Evolutionary conservation across 1,139 yeast species (phyloP).

Genomic region (Yamadazyma oceani): DNA sequence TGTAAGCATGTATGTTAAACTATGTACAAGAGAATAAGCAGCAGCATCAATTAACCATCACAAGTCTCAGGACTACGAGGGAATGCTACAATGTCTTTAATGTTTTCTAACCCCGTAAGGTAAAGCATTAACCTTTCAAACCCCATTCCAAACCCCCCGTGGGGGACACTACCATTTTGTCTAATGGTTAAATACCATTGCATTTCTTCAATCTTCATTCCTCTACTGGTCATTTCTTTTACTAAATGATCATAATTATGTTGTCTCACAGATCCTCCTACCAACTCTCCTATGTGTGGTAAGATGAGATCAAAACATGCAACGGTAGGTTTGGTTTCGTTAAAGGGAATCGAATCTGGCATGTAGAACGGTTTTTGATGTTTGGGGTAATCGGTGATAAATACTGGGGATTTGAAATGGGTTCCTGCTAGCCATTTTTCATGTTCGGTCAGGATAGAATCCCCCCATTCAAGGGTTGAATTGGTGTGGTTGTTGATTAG

Average conservation of each 20-base stretch:
- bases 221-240: conserved; percentile 47
- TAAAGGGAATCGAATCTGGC: conserved; percentile 46
- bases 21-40: too few relatives aligned
- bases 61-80: conserved; percentile 51
- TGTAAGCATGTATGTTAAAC: too few relatives aligned
- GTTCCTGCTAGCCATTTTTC: conserved; percentile 86
- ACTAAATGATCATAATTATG: conserved; percentile 53
- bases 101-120: conserved; percentile 69
- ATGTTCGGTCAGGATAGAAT: conserved; percentile 75
- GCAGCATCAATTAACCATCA: conserved; percentile 1
- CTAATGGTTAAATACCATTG: conserved; percentile 82
- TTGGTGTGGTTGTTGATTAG: conserved; percentile 29
- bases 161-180: conserved; percentile 80
- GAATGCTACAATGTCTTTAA: conserved; percentile 85
- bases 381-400: conserved; percentile 85
- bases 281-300: conserved; percentile 94
- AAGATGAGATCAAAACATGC: conserved; percentile 87
- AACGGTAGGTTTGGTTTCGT: conserved; percentile 56
- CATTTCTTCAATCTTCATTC: conserved; percentile 59
- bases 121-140: conserved; percentile 82
- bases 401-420: conserved; percentile 72
- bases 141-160: conserved; percentile 98
- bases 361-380: conserved; percentile 88
- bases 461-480: conserved; percentile 57
- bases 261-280: conserved; percentile 93